Percentiles rank a stretch among this genome's conserved stretches.
Conservation (phyloP, 805 yeast species). For the Cyberlindnera mississippiensis region DNA sequence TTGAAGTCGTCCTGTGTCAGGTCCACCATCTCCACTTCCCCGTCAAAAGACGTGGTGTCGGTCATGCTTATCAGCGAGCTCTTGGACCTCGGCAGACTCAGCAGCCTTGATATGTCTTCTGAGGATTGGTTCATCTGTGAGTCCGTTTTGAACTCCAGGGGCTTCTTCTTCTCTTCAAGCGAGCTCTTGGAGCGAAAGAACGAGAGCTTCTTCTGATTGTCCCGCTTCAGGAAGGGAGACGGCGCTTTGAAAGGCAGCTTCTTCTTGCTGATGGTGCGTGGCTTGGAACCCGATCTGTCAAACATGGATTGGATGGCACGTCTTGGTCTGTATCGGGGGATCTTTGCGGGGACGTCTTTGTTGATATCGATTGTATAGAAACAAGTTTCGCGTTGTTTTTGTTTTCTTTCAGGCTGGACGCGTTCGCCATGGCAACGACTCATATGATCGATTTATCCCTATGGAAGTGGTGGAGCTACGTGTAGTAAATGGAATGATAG, state of each 20-base stretch:
- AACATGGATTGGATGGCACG: not conserved
- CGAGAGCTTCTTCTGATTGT: conserved; percentile 10
- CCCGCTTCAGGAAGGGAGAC: conserved; percentile 17
- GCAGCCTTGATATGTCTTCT: not conserved
- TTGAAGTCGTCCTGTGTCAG: conserved; percentile 5
- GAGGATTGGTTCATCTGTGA: conserved; percentile 4
- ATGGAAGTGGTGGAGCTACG: too few species aligned
- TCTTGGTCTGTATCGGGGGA: too few species aligned
- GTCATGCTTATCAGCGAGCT: conserved; percentile 5
- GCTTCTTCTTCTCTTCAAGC: conserved; percentile 10
- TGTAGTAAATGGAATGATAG: too few species aligned
- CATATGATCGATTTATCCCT: too few species aligned
- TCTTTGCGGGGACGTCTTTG: too few species aligned
- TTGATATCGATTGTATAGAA: too few species aligned
- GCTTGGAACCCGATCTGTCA: conserved; percentile 1
- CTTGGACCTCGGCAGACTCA: conserved; percentile 3
- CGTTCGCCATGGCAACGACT: too few species aligned
- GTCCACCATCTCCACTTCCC: conserved; percentile 4
- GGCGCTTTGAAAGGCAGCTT: conserved; percentile 21
- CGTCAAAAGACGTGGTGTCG: conserved; percentile 3
- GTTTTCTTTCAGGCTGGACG: too few species aligned
- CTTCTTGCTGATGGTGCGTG: conserved; percentile 8
- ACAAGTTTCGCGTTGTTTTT: too few species aligned
- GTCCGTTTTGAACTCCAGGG: conserved; percentile 7
- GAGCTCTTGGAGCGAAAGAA: conserved; percentile 15